Evolutionary conservation across 2,329 filamentous ascomycete genomes (phyloP).

Genomic region (Pseudogymnoascus sp.): DNA sequence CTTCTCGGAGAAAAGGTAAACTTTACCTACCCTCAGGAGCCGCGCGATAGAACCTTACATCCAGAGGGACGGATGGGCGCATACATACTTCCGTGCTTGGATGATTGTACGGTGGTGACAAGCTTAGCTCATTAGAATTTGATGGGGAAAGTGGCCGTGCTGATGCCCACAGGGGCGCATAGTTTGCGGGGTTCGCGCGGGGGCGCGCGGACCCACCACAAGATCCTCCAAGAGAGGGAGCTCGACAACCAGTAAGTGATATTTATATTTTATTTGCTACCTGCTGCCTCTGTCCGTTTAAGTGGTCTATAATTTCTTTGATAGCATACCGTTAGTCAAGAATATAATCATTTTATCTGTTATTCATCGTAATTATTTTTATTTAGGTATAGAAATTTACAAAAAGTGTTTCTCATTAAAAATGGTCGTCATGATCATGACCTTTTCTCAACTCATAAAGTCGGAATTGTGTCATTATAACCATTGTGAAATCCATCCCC

Average conservation of each 20-base stretch:
- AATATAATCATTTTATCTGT: too few relatives aligned
- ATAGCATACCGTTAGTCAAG: too few relatives aligned
- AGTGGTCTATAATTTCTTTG: too few relatives aligned
- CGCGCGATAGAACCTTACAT: not conserved
- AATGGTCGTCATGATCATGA: too few relatives aligned
- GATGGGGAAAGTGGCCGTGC: not conserved
- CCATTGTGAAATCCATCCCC: too few relatives aligned
- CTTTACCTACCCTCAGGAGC: not conserved
- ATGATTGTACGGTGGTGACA: not conserved
- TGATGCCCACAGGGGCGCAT: not conserved
- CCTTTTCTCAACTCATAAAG: too few relatives aligned
- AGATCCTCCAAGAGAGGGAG: not conserved
- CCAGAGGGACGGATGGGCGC: not conserved
- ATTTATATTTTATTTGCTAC: not conserved
- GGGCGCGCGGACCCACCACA: not conserved
- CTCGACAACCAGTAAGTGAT: not conserved
- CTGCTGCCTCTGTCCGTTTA: not conserved
- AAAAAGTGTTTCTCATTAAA: too few relatives aligned
- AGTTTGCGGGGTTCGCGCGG: not conserved
- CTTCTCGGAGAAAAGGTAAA: not conserved
- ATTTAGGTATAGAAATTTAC: too few relatives aligned
- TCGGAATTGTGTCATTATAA: too few relatives aligned
- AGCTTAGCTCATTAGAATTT: not conserved
- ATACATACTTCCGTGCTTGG: not conserved
- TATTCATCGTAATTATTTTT: too few relatives aligned